These are phyloP conservation scores for Toxoplasma gondii DNA, from an alignment of 169 alveolate species.

Conservation along the genomic window DNA sequence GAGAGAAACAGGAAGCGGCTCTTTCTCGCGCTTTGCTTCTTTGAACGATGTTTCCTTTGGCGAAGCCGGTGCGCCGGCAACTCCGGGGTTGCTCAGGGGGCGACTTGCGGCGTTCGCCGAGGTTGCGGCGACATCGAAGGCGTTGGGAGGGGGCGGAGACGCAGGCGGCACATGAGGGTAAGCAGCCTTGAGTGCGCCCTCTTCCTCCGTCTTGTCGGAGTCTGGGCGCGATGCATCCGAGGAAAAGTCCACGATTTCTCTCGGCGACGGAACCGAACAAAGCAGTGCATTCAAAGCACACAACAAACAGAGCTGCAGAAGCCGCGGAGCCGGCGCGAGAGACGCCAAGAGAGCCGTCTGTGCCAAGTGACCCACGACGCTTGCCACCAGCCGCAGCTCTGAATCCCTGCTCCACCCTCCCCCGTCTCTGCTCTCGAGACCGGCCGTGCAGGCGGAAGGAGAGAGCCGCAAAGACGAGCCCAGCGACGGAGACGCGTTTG, in stretches of 20 bases:
- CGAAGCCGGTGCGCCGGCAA: too few relatives aligned
- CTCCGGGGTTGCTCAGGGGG: too few relatives aligned
- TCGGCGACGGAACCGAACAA: not conserved
- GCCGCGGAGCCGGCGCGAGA: conserved; percentile 8
- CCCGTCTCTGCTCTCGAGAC: too few relatives aligned
- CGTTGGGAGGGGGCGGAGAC: too few relatives aligned
- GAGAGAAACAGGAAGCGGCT: not conserved
- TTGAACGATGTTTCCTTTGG: too few relatives aligned
- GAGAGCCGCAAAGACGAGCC: too few relatives aligned
- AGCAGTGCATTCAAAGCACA: conserved; percentile 7
- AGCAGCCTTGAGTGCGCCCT: not conserved
- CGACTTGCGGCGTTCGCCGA: too few relatives aligned
- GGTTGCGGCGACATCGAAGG: too few relatives aligned
- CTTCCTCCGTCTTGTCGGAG: not conserved
- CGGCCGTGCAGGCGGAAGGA: too few relatives aligned
- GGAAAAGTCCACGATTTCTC: not conserved
- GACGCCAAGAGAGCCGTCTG: conserved; percentile 19
- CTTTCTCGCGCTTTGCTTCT: too few relatives aligned
- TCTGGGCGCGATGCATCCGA: not conserved
- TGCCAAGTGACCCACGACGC: not conserved
- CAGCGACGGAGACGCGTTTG: too few relatives aligned
- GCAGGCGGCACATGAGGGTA: too few relatives aligned
- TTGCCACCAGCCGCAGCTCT: not conserved
- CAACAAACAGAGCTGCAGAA: not conserved
- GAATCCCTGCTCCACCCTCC: not conserved